Conservation (phyloP, 148 eudicot genomes). For the Silene conica region DNA sequence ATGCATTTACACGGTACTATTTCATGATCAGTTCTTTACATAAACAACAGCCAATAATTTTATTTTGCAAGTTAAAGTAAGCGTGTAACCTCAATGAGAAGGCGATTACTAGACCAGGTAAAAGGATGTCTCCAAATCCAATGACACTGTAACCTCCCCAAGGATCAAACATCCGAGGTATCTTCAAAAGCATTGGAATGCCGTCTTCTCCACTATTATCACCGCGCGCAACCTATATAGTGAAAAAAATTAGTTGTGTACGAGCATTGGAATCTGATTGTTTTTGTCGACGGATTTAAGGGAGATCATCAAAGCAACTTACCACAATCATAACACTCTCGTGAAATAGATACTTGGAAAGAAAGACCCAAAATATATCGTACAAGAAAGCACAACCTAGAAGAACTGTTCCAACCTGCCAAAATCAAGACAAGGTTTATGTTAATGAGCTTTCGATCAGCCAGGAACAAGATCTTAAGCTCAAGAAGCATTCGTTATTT, state of each 20-base stretch:
- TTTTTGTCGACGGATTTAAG: background rate
- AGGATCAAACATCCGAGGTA: constrained; percentile 95
- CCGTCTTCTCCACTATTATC: constrained; percentile 98
- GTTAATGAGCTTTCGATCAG: background rate
- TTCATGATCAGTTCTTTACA: too few species aligned
- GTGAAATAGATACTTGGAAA: constrained; percentile 77
- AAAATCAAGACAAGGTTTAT: background rate
- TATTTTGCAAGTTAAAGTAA: background rate
- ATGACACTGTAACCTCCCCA: constrained; percentile 99
- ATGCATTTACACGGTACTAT: too few species aligned
- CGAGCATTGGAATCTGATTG: constrained; percentile 5
- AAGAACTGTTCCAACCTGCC: constrained; percentile 94
- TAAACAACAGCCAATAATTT: too few species aligned
- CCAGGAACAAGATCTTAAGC: background rate
- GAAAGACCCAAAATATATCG: constrained; percentile 95
- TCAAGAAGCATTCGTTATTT: background rate
- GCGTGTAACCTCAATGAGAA: constrained; percentile 72
- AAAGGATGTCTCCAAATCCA: constrained; percentile 96
- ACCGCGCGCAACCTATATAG: constrained; percentile 88
- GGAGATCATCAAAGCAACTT: constrained; percentile 27
- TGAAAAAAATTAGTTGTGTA: constrained; percentile 12
- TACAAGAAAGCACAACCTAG: constrained; percentile 91
- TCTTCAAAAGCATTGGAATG: constrained; percentile 93
- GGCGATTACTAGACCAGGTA: constrained; percentile 87
- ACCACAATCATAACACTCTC: constrained; percentile 99